Evolutionary conservation across 805 yeast species (phyloP), one percentile per base, ranked within the genome.

Genomic region (Yarrowia sp.): DNA sequence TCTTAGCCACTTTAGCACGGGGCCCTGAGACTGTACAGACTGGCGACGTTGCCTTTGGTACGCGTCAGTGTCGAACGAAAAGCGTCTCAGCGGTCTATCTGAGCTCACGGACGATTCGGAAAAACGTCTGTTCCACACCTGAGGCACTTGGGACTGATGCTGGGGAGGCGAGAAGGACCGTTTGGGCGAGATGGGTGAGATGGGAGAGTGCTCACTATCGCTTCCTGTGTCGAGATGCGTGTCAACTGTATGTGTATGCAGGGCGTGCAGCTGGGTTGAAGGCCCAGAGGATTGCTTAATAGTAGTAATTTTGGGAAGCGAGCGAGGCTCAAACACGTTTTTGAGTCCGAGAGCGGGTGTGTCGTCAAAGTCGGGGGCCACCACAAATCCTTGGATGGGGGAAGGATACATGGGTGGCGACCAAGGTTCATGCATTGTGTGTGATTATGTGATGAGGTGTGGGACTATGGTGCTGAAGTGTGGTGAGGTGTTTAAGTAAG

Each of bases 381-480:
- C 58, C 30, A 35, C 40, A 35, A 51, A 33, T 21, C 58, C 58
- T 21, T 51, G 58, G 58, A 51, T 33, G 28, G 58, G 58, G 5
- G 41, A 33, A 21, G 40, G 41, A 24, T 51, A 51, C 16, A 35
- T 51, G 41, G 58, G 58, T 51, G 58, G 58, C 58, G 58, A 51
- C 58, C 58, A 51, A 51, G 58, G 58, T 51, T 51, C 58, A 51
- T 51, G 58, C 58, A 51, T 51, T 21, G 41, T 51, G 52, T 44
- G 36, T 44, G 36, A 30, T 46, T 44, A 26, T 14, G 36, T 32
- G 58, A 12, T 19, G 56, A 6, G 56, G 19, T n/a, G n/a, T n/a
- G n/a, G n/a, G n/a, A n/a, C n/a, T n/a, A n/a, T n/a, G n/a, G n/a
- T n/a, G n/a, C n/a, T n/a, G n/a, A n/a, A n/a, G 22, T 33, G 38